Evolutionary conservation across 1,139 yeast species (phyloP).

Genomic region (Yamadazyma pseudoaaseri): DNA sequence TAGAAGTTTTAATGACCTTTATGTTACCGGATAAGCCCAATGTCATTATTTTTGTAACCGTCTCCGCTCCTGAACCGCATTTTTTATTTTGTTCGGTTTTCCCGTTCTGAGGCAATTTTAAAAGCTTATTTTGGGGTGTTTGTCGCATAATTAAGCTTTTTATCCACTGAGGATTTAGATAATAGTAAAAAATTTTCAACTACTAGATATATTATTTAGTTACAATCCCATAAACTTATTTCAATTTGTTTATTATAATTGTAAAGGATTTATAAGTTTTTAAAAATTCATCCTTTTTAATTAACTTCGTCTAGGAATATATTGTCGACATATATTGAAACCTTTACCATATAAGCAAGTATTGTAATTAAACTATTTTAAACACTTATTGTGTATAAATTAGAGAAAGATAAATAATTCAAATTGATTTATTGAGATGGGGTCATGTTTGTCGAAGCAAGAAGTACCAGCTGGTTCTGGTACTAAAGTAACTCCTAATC

Average conservation of each 20-base stretch:
- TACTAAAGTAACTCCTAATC: conserved; percentile 1
- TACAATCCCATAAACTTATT: not conserved
- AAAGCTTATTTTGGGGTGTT: not conserved
- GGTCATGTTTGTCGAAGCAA: conserved; percentile 12
- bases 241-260: not conserved
- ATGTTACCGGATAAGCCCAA: no score
- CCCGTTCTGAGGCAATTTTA: conserved; percentile 1
- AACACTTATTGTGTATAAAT: no score
- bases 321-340: no score
- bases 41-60: not conserved
- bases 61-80: conserved; percentile 1
- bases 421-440: no score
- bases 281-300: no score
- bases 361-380: no score
- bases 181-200: conserved; percentile 4
- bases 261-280: not conserved
- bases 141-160: conserved; percentile 1
- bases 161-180: conserved; percentile 5
- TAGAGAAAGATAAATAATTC: no score
- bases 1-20: no score
- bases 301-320: no score
- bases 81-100: not conserved
- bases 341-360: no score
- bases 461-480: conserved; percentile 11
- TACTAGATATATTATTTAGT: not conserved